Evolutionary conservation across 129 eudicot species (phyloP), one percentile per base, ranked within the genome.

Genomic region (Deinandra increscens): DNA sequence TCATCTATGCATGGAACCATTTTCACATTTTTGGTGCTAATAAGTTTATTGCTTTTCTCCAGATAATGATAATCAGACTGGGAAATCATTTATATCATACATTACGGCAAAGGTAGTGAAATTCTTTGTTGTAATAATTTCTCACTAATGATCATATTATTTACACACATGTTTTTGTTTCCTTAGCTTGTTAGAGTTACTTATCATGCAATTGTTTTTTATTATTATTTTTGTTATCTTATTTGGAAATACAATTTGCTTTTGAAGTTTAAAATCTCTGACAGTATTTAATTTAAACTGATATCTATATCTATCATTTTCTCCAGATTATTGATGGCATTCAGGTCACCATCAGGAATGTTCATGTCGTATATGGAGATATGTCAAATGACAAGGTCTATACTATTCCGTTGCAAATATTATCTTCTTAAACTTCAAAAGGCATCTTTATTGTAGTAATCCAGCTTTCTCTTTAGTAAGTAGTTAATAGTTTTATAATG

Each of bases 41-140:
- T 71, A 61, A 45, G 9, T 56, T 74, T 22, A 71, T 54, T 37
- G 22, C 42, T 55, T 73, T 19, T 69, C 11, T 83, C 85, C 90
- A 93, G 98, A 87, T 78, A 85, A 89, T 83, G 98, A 87, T 78
- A 85, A 89, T 83, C 88, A 80, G 72, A 74, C 97, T 60, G 98
- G 98, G 55, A 84, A 85, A 58, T 89, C 97, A 54, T 93, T 89
- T 79, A 81, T 82, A 38, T 89, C 98, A 54, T 84, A 86, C 78
- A 87, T 93, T 66, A 87, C 98, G 68, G 96, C 96, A 18, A 91
- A 85, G 96, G 98, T 91, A 81, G 74, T 58, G 73, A 54, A 34
- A 23, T 75, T 56, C 7, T 14, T 75, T 54, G 66, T 41, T 63
- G 66, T 51, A 51, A 62, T 39, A 72, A 41, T 34, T 29, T 22